Conservation (phyloP, 352 stramenopile genomes). For the Phytophthora sojae region DNA sequence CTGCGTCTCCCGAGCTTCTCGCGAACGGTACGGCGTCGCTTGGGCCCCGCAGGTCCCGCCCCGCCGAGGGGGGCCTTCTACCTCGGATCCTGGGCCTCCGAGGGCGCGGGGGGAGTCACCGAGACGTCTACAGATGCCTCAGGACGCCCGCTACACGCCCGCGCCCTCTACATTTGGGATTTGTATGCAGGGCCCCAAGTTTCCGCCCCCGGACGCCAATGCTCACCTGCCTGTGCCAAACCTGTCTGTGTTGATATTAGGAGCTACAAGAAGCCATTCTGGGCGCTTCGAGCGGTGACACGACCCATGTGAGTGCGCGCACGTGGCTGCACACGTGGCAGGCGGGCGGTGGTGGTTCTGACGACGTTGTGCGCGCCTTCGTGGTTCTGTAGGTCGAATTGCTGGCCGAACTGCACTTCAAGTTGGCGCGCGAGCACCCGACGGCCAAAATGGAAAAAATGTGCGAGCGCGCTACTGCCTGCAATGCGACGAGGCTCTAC, state of each 20-base stretch:
- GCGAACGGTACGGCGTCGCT: conserved; percentile 65
- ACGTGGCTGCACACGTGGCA: background rate
- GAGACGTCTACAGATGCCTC: conserved; percentile 3
- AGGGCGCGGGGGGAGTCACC: conserved; percentile 10
- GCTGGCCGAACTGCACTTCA: conserved; percentile 84
- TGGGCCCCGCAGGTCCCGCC: background rate
- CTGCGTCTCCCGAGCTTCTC: conserved; percentile 78
- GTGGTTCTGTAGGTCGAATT: conserved; percentile 58
- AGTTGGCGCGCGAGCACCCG: conserved; percentile 76
- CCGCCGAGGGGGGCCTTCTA: background rate
- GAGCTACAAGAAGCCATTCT: conserved; percentile 73
- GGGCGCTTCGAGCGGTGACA: conserved; percentile 49
- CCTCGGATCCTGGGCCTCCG: conserved; percentile 11
- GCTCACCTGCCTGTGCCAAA: conserved; percentile 33
- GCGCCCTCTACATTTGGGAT: conserved; percentile 32
- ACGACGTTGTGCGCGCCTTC: conserved; percentile 23
- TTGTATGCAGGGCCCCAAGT: conserved; percentile 35
- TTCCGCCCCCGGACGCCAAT: conserved; percentile 9
- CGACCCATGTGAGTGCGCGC: conserved; percentile 49
- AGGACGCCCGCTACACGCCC: conserved; percentile 12
- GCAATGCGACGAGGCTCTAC: conserved; percentile 12
- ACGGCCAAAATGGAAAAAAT: conserved; percentile 85
- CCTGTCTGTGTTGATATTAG: conserved; percentile 37
- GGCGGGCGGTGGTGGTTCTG: conserved; percentile 7
- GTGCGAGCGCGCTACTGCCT: conserved; percentile 38